These are phyloP conservation scores for Camellia granthamiana DNA, from an alignment of 148 eudicot species.

Conservation along the genomic window DNA sequence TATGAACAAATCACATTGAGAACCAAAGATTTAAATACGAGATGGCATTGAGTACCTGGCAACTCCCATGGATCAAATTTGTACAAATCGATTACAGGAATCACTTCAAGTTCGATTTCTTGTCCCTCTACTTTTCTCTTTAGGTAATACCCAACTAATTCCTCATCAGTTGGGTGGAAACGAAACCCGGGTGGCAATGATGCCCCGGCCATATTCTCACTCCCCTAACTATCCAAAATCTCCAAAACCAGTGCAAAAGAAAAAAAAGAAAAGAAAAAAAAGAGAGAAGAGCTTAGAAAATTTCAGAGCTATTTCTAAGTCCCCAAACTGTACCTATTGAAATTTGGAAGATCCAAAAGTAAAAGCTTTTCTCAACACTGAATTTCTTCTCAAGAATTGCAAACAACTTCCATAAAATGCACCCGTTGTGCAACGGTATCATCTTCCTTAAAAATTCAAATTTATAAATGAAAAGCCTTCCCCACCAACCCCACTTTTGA, in stretches of 20 bases:
- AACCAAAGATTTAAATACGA: not conserved
- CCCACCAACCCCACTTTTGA: slow-evolving; percentile 25
- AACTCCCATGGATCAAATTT: slow-evolving; percentile 88
- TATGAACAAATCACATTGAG: not conserved
- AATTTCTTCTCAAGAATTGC: slow-evolving; percentile 55
- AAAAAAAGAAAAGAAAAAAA: slow-evolving; percentile 2
- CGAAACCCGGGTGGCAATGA: slow-evolving; percentile 87
- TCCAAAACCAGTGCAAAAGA: slow-evolving; percentile 4
- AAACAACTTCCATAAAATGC: slow-evolving; percentile 52
- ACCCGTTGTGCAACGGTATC: slow-evolving; percentile 48
- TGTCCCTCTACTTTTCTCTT: slow-evolving; percentile 68
- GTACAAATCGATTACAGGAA: slow-evolving; percentile 74
- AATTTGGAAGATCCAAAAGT: slow-evolving; percentile 83
- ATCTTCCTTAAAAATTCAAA: slow-evolving; percentile 39
- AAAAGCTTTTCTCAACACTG: slow-evolving; percentile 64
- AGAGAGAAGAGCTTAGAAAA: not conserved
- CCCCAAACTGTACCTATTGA: slow-evolving; percentile 55
- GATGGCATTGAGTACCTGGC: slow-evolving; percentile 51
- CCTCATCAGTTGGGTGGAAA: slow-evolving; percentile 81
- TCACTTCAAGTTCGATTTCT: slow-evolving; percentile 76
- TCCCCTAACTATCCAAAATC: slow-evolving; percentile 16
- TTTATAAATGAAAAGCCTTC: slow-evolving; percentile 26
- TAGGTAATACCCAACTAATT: slow-evolving; percentile 72
- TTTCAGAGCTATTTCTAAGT: slow-evolving; percentile 27
- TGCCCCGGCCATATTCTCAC: slow-evolving; percentile 47